phyloP scores from a whole-genome alignment of 805 yeast genomes.

The Yamadazyma olivae region DNA sequence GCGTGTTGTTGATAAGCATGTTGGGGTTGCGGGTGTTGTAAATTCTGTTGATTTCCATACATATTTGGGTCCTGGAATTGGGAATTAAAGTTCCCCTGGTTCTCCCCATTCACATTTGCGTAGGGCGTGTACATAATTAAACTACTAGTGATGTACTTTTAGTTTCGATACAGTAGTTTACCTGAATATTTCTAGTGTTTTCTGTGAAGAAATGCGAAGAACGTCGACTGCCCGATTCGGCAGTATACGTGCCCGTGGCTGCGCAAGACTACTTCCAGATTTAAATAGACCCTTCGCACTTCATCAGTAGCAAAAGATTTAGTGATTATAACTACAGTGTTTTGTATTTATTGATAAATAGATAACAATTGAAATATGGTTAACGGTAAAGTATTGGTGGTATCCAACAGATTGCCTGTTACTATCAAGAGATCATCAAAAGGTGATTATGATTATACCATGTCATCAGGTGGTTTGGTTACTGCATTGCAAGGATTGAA shows the following conservation, averaged over 20 bases:
- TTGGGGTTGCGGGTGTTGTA: constrained; percentile 32
- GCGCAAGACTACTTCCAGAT: too few species aligned
- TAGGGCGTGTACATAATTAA: constrained; percentile 40
- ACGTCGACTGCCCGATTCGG: too few species aligned
- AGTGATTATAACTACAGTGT: too few species aligned
- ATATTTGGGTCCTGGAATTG: background rate
- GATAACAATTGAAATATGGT: too few species aligned
- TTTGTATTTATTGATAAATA: too few species aligned
- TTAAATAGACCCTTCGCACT: too few species aligned
- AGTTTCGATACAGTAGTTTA: too few species aligned
- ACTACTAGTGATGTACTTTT: too few species aligned
- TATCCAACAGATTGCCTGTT: constrained; percentile 93
- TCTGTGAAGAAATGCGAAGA: too few species aligned
- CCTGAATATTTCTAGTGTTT: too few species aligned
- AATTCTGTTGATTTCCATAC: constrained; percentile 10
- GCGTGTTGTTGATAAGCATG: constrained; percentile 13
- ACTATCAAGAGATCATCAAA: constrained; percentile 66
- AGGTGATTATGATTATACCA: constrained; percentile 73
- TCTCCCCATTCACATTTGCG: constrained; percentile 21
- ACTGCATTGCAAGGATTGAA: constrained; percentile 92
- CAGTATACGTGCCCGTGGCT: too few species aligned
- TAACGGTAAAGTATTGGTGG: constrained; percentile 79
- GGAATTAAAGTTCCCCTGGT: background rate
- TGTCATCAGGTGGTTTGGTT: constrained; percentile 98
- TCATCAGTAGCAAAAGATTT: too few species aligned